Conservation (phyloP, 139 green algal genomes). For the Chlamydomonas sp. region DNA sequence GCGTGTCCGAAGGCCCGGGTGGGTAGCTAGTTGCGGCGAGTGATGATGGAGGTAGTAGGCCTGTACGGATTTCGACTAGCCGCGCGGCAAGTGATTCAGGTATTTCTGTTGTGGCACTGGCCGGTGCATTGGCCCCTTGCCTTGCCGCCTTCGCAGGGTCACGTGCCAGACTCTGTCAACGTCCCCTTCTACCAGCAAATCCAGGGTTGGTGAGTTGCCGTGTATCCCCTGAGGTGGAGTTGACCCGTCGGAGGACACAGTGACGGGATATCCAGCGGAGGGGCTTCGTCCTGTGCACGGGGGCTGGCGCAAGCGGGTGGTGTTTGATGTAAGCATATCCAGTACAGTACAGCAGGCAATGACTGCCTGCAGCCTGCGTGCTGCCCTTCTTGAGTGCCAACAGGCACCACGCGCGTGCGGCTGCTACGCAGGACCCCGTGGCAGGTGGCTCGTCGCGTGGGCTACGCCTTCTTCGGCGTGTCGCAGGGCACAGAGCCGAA, state of each 20-base stretch:
- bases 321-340: too few species aligned
- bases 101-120: background rate
- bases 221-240: background rate
- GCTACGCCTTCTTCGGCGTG: slow-evolving; percentile 79
- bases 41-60: too few species aligned
- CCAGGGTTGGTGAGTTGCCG: slow-evolving; percentile 46
- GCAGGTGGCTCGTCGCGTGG: slow-evolving; percentile 63
- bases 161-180: slow-evolving; percentile 54
- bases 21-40: too few species aligned
- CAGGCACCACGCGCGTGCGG: background rate
- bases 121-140: background rate
- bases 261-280: background rate
- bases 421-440: slow-evolving; percentile 41
- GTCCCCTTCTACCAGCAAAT: slow-evolving; percentile 71
- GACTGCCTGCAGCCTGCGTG: too few species aligned
- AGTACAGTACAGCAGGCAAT: too few species aligned
- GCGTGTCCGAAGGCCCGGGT: background rate
- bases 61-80: too few species aligned
- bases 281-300: background rate
- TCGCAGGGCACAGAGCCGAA: slow-evolving; percentile 79
- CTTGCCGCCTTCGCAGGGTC: slow-evolving; percentile 25
- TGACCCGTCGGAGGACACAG: background rate
- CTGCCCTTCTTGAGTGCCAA: too few species aligned
- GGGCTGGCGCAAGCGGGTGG: too few species aligned
- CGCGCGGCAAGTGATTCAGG: background rate